phyloP scores from a whole-genome alignment of 2,329 filamentous ascomycete species.

The Curvularia hawaiiensis region DNA sequence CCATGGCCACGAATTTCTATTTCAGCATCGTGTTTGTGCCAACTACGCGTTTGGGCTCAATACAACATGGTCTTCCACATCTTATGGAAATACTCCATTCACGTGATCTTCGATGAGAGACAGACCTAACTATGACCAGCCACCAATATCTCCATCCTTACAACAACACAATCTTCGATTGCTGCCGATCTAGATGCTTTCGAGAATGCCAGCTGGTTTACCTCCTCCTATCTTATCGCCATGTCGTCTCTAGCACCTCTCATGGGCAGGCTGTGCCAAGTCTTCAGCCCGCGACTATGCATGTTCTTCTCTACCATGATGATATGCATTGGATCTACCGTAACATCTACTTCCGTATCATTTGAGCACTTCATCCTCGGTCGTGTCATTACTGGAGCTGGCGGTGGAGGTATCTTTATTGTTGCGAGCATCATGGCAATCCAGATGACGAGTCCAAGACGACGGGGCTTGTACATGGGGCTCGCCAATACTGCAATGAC shows the following conservation, averaged over 20 bases:
- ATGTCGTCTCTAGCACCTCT: slow-evolving; percentile 67
- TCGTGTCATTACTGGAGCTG: slow-evolving; percentile 69
- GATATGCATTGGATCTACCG: slow-evolving; percentile 65
- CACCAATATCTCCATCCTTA: slow-evolving; percentile 79
- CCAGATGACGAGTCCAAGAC: slow-evolving; percentile 70
- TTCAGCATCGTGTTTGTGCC: background rate
- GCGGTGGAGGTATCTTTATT: slow-evolving; percentile 73
- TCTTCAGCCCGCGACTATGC: slow-evolving; percentile 72
- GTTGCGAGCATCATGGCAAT: slow-evolving; percentile 76
- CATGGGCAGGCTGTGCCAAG: slow-evolving; percentile 71
- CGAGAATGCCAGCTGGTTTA: slow-evolving; percentile 78
- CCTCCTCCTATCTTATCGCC: slow-evolving; percentile 69
- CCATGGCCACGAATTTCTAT: background rate
- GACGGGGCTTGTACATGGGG: slow-evolving; percentile 75
- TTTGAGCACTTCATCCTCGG: slow-evolving; percentile 71
- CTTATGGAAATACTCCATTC: background rate
- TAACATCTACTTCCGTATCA: slow-evolving; percentile 66
- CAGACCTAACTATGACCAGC: slow-evolving; percentile 41
- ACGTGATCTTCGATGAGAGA: slow-evolving; percentile 4
- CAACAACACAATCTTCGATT: slow-evolving; percentile 78
- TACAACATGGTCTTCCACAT: background rate
- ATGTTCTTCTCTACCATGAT: slow-evolving; percentile 65
- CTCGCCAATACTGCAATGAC: slow-evolving; percentile 76
- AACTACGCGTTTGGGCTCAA: background rate
- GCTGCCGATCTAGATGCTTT: slow-evolving; percentile 77